A percentile compares a stretch with the other conserved stretches of the same genome.
phyloP scores from a whole-genome alignment of 257 asterid species.

The Lithospermum erythrorhizon region DNA sequence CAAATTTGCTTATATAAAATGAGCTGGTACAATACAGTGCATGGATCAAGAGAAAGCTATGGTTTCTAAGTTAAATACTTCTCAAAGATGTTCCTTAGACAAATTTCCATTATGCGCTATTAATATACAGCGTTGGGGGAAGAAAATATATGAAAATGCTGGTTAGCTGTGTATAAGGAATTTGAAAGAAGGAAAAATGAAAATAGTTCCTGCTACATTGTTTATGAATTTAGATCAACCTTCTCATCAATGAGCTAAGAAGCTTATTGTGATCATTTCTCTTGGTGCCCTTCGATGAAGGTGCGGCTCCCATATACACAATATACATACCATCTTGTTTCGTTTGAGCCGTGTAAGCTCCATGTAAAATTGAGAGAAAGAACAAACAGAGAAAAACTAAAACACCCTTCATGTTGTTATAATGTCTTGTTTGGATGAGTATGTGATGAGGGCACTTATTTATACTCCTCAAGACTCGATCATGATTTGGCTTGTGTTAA shows the following conservation, averaged over 20 bases:
- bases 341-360: slow-evolving; percentile 16
- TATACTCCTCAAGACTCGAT: neutral
- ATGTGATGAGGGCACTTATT: neutral
- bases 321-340: slow-evolving; percentile 44
- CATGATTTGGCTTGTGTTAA: neutral
- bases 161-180: no score
- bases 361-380: slow-evolving; percentile 11
- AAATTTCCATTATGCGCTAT: no score
- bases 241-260: slow-evolving; percentile 31
- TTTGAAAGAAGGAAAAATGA: neutral
- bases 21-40: neutral
- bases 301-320: slow-evolving; percentile 77
- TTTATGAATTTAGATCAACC: slow-evolving; percentile 23
- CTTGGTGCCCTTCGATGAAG: slow-evolving; percentile 16
- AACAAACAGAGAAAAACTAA: slow-evolving; percentile 9
- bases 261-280: slow-evolving; percentile 35
- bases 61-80: no score
- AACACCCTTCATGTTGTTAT: slow-evolving; percentile 28
- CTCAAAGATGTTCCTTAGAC: no score
- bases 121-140: no score
- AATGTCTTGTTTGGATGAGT: neutral
- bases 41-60: no score
- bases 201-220: neutral
- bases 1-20: neutral
- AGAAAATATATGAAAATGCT: no score